A percentile compares a stretch with the other conserved stretches of the same genome.
phyloP scores from a whole-genome alignment of 23 red algal genomes.

The Gracilariopsis chorda region DNA sequence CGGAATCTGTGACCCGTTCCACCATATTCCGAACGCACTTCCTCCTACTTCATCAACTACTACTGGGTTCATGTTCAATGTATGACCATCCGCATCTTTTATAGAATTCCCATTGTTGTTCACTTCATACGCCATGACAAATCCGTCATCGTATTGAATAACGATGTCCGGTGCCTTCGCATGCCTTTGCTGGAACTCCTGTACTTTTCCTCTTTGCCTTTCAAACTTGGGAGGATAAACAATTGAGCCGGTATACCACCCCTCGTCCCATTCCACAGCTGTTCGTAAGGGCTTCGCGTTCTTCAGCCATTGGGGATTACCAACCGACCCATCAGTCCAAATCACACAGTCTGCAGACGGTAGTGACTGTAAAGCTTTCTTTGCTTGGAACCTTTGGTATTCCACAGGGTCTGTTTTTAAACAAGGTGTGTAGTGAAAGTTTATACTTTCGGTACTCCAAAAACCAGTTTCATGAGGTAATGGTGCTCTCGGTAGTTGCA shows the following conservation, averaged over 20 bases:
- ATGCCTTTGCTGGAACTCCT: not conserved
- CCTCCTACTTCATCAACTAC: not conserved
- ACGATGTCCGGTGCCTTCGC: not conserved
- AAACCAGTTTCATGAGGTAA: too few species aligned
- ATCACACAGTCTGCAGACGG: too few species aligned
- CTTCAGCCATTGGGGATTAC: too few species aligned
- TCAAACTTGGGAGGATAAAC: not conserved
- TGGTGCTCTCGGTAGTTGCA: too few species aligned
- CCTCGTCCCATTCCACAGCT: not conserved
- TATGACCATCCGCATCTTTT: not conserved
- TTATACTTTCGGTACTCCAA: too few species aligned
- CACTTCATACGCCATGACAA: not conserved
- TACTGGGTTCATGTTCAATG: not conserved
- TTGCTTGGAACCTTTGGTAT: too few species aligned
- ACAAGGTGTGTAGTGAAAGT: too few species aligned
- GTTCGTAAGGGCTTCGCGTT: too few species aligned
- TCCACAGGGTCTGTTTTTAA: too few species aligned
- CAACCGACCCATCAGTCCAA: too few species aligned
- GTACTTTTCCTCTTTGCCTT: not conserved
- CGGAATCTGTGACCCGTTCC: not conserved
- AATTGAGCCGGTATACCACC: not conserved
- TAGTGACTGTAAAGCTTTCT: too few species aligned
- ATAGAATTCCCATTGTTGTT: not conserved
- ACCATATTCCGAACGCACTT: not conserved
- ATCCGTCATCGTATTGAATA: not conserved